Conservation (phyloP, 352 stramenopile genomes). For the Blastocystis sp. region DNA sequence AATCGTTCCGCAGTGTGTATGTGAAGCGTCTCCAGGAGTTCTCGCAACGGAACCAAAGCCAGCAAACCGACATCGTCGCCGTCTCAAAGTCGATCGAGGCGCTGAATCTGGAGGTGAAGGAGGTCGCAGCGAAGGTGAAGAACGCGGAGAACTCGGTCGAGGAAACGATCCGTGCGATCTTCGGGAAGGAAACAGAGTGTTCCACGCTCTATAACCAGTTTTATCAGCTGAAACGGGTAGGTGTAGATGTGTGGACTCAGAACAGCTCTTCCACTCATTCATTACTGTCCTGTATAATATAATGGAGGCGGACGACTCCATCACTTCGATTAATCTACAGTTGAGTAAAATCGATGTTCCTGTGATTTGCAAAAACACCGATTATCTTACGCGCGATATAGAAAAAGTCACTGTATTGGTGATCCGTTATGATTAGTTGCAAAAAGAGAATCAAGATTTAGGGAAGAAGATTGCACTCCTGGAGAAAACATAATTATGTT, state of each 20-base stretch:
- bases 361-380: slow-evolving; percentile 46
- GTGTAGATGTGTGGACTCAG: neutral
- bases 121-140: neutral
- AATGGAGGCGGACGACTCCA: slow-evolving; percentile 24
- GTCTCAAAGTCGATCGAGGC: neutral
- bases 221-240: slow-evolving; percentile 24
- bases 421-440: neutral
- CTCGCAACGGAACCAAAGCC: neutral
- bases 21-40: neutral
- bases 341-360: slow-evolving; percentile 23
- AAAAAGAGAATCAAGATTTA: slow-evolving; percentile 14
- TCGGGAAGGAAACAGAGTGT: slow-evolving; percentile 14
- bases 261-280: slow-evolving; percentile 41
- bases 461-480: neutral
- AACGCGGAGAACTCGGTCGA: slow-evolving; percentile 3
- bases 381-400: slow-evolving; percentile 8
- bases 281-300: neutral
- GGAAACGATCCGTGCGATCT: neutral
- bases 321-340: slow-evolving; percentile 5
- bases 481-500: neutral
- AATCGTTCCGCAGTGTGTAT: slow-evolving; percentile 4
- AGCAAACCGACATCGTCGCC: neutral
- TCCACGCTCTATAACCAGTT: slow-evolving; percentile 33
- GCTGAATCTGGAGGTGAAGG: neutral
- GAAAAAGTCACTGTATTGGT: neutral